Evolutionary conservation across 306 rosid genomes (phyloP), one percentile per base, ranked within the genome.

Genomic region (Spatholobus suberectus): DNA sequence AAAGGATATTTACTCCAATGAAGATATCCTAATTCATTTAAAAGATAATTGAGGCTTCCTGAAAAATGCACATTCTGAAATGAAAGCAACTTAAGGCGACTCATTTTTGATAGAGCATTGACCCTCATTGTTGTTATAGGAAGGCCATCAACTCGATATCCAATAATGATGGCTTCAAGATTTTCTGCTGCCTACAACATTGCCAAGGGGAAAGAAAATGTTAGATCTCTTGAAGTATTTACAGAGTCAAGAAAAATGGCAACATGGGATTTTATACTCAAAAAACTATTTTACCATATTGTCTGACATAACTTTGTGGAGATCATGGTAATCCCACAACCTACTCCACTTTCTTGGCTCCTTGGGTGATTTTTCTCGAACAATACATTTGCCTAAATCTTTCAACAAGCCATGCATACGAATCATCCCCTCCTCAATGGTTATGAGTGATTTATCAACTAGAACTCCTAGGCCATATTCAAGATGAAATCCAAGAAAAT

Each of bases 321-420:
- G 20, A 1, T 44, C 62, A 8, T 8, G 14, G 5, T 0, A 13
- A 0, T 7, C 14, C 71, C 85, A 82, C 41, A 82, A 0, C 49
- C 81, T 82, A 0, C 17, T 66, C 77, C 85, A 82, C 59, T 59
- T 76, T 71, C 27, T 11, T 4, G 69, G 83, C 0, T 37, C 20
- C 1, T 38, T 7, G 0, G 66, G 75, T 13, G 47, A 51, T 3
- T 49, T 49, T 51, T 44, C 75, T 21, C 5, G 24, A 23, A 69
- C 75, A 67, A 78, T 49, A 12, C 32, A 20, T 4, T 4, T 11
- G 0, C 75, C 75, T 4, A 66, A 3, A 11, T 63, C 49, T 26
- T 0, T 14, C 14, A 77, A 14, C 21, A 65, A 6, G 1, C 8
- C 14, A 13, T 63, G 74, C 81, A 77, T 77, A 0, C 0, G 0